These are phyloP conservation scores for Asterionellopsis glacialis DNA, from an alignment of 108 stramenopile genomes.

Conservation along the genomic window DNA sequence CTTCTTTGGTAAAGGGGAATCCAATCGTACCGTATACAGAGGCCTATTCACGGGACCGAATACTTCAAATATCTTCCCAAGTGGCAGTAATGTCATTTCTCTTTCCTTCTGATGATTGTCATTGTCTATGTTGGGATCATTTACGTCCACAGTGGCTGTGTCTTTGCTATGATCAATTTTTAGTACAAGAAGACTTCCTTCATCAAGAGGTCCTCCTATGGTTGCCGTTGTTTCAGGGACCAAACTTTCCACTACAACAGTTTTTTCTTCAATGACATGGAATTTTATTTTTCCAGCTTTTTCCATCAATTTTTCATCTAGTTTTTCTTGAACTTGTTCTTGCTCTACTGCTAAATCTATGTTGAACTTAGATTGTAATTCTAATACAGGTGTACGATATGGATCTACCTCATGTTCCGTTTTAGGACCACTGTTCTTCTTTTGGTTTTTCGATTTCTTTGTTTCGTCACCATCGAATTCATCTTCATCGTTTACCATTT, in stretches of 20 bases:
- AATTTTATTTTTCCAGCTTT: conserved; percentile 59
- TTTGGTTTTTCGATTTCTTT: conserved; percentile 1
- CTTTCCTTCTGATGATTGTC: too few relatives aligned
- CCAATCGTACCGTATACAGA: conserved; percentile 72
- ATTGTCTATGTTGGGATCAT: too few relatives aligned
- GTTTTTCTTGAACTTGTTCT: neutral
- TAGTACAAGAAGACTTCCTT: conserved; percentile 64
- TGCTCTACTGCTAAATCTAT: conserved; percentile 25
- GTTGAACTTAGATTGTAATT: conserved; percentile 47
- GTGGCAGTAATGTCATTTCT: conserved; percentile 16
- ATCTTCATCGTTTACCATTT: conserved; percentile 7
- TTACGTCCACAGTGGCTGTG: neutral
- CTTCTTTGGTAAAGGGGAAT: neutral
- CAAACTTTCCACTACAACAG: conserved; percentile 63
- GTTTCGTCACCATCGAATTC: conserved; percentile 10
- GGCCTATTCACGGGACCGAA: conserved; percentile 83
- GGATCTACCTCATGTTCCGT: conserved; percentile 77
- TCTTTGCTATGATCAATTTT: conserved; percentile 1
- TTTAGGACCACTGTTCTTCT: conserved; percentile 16
- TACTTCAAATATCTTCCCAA: conserved; percentile 79
- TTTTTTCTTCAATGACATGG: conserved; percentile 58
- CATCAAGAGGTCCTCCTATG: conserved; percentile 35
- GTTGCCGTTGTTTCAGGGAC: conserved; percentile 1
- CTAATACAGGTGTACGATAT: conserved; percentile 46
- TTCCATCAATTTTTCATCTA: neutral